These are phyloP conservation scores for Ceratorhiza oryzae-sativae DNA, from an alignment of 1,284 basidiomycete genomes.

Conservation along the genomic window DNA sequence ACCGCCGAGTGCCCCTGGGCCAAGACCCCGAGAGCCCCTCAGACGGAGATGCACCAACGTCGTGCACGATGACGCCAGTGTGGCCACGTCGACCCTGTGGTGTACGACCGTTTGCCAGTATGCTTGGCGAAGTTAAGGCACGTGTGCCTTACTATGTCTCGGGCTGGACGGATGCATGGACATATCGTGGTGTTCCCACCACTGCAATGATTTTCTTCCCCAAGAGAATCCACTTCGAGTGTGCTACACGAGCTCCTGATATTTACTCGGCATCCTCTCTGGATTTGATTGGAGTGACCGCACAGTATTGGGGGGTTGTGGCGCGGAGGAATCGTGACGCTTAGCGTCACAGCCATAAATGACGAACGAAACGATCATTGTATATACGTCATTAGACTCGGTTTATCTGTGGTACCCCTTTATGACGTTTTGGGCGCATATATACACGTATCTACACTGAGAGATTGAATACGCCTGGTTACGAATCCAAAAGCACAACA, in stretches of 20 bases:
- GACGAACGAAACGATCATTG: too few relatives aligned
- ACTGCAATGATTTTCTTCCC: constrained; percentile 80
- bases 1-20: background rate
- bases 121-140: constrained; percentile 76
- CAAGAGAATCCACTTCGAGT: constrained; percentile 63
- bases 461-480: too few relatives aligned
- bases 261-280: constrained; percentile 77
- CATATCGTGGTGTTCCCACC: constrained; percentile 80
- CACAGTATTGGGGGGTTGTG: constrained; percentile 89
- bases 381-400: too few relatives aligned
- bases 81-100: constrained; percentile 21
- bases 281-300: constrained; percentile 91
- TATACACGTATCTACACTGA: too few relatives aligned
- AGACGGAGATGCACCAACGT: constrained; percentile 20
- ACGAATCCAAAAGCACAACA: too few relatives aligned
- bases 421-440: too few relatives aligned
- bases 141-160: constrained; percentile 82
- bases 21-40: background rate
- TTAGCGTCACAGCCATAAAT: too few relatives aligned
- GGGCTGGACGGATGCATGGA: constrained; percentile 90
- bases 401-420: too few relatives aligned
- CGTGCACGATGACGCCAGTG: constrained; percentile 37
- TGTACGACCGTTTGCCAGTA: constrained; percentile 67
- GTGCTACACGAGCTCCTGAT: background rate
- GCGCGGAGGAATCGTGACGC: too few relatives aligned